Base-by-base conservation (phyloP, 2,329 filamentous ascomycete species). In the Anisogramma anomala region DNA sequence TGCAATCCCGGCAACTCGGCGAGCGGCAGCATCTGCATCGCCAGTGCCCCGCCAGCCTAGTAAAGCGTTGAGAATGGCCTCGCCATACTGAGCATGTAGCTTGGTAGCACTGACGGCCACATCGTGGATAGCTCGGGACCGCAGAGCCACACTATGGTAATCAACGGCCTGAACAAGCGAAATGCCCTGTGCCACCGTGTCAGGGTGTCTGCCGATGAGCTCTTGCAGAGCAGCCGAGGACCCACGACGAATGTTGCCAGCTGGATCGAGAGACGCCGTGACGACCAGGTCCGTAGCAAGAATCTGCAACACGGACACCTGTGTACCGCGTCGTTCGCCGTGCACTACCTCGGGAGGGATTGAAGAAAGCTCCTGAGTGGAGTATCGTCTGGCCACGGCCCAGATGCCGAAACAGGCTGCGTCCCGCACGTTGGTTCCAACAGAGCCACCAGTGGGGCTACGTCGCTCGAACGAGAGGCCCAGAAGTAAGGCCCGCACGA, bases 401-500 rank as follows among this genome's bases (percentile, higher is more conserved):
- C 91, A 98, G 18, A 96, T 81, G 6, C 91, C 91, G 57, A 96
- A 98, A 57, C 88, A 95, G 3, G 91, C 86, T 10, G 91, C 89
- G 63, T 98, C 91, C 34, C 91, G 77, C 13, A 98, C 88, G 51
- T 93, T 94, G 1, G 84, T 82, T 2, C 91, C 91, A 9, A 89
- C 69, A 3, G 85, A 88, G 10, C 74, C 78, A n/a, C 91, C 89
- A 3, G 85, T 86, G 0, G 85, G 75, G 33, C 82, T 84, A 44
- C 88, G 74, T 54, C 94, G 86, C 59, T 98, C 88, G 55, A 96
- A 98, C 1, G 79, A 78, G 19, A 96, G 67, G 0, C 86, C 88
- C 8, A 84, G 72, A 1, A 94, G 64, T 13, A 96, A 68, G 2
- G 83, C 79, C 44, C 83, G 78, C 2, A 94, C 68, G 31, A 94